phyloP scores from a whole-genome alignment of 2,329 filamentous ascomycete genomes.

The Chrysosporium queenslandicum region DNA sequence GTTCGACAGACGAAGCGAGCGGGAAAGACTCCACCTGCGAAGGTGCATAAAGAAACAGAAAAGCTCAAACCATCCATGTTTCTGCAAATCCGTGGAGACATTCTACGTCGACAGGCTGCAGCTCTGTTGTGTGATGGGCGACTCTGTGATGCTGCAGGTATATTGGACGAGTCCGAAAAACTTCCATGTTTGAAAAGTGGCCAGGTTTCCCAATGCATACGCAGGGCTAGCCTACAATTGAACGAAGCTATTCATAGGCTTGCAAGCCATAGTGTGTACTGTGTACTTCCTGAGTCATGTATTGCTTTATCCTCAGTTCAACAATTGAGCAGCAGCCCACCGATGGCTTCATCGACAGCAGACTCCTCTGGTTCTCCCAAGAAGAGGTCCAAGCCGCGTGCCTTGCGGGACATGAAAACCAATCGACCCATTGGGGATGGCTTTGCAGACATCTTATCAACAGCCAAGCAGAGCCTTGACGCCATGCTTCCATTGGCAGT shows the following conservation, averaged over 20 bases:
- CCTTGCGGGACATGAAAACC: neutral
- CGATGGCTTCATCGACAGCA: constrained; percentile 21
- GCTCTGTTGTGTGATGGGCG: constrained; percentile 35
- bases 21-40: constrained; percentile 20
- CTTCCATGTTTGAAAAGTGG: constrained; percentile 44
- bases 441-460: constrained; percentile 30
- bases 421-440: constrained; percentile 24
- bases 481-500: constrained; percentile 28
- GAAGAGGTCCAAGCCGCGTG: constrained; percentile 15
- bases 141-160: constrained; percentile 49
- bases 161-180: constrained; percentile 37
- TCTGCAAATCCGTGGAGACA: constrained; percentile 38
- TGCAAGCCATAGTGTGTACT: constrained; percentile 71
- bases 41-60: constrained; percentile 12
- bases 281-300: constrained; percentile 83
- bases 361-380: constrained; percentile 23
- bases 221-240: constrained; percentile 30
- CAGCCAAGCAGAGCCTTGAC: constrained; percentile 28
- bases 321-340: constrained; percentile 21
- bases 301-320: constrained; percentile 70
- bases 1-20: neutral
- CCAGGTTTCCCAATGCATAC: constrained; percentile 45
- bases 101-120: constrained; percentile 36
- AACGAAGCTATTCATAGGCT: constrained; percentile 44
- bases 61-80: constrained; percentile 26